Conservation (phyloP, 1,284 basidiomycete species). For the Ganoderma lucidum region DNA sequence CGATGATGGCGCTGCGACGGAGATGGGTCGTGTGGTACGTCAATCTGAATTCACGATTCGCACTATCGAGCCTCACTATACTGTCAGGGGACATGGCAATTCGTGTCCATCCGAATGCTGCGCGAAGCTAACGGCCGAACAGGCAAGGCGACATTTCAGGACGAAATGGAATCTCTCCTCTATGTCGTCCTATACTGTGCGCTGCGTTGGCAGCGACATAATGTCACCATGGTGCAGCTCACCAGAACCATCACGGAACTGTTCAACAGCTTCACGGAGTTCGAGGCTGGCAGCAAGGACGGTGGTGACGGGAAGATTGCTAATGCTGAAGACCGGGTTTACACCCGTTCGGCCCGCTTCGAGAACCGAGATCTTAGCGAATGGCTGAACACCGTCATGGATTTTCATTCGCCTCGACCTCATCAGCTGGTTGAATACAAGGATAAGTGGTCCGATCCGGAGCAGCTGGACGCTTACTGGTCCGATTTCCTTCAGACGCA, state of each 20-base stretch:
- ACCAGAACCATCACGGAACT: not conserved
- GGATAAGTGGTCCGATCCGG: slow-evolving; percentile 14
- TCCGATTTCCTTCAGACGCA: slow-evolving; percentile 9
- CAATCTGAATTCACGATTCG: not conserved
- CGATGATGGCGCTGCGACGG: slow-evolving; percentile 6
- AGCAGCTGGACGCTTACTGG: slow-evolving; percentile 18
- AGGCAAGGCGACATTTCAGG: slow-evolving; percentile 11
- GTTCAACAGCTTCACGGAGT: not conserved
- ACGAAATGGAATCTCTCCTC: slow-evolving; percentile 30
- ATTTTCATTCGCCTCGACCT: slow-evolving; percentile 11
- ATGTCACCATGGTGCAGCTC: not conserved
- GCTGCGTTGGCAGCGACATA: slow-evolving; percentile 7
- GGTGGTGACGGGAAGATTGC: slow-evolving; percentile 16
- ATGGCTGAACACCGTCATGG: slow-evolving; percentile 22
- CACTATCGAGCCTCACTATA: not conserved
- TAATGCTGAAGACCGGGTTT: slow-evolving; percentile 8
- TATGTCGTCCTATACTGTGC: slow-evolving; percentile 27
- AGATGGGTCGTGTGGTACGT: not conserved
- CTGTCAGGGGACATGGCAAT: slow-evolving; percentile 22
- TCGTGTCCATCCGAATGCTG: slow-evolving; percentile 15
- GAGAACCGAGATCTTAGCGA: slow-evolving; percentile 1
- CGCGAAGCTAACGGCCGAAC: not conserved
- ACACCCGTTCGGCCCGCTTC: not conserved
- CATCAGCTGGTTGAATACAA: not conserved
- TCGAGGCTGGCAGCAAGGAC: not conserved